These are phyloP conservation scores for Waltergamsia citrina DNA, from an alignment of 2,329 filamentous ascomycete species.

Conservation along the genomic window DNA sequence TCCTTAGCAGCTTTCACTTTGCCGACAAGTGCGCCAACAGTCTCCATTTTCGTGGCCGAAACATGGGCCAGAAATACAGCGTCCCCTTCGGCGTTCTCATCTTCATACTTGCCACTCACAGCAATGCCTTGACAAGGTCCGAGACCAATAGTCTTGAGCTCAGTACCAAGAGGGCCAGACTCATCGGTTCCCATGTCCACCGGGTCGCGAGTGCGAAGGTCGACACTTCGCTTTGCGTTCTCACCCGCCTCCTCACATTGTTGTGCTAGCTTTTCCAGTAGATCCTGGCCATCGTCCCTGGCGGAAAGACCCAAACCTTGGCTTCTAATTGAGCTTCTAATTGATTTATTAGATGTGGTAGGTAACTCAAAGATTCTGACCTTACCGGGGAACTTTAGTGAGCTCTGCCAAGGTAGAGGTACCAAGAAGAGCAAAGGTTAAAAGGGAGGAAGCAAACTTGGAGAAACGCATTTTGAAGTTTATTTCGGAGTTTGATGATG, in stretches of 20 bases:
- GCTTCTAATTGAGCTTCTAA: too few relatives aligned
- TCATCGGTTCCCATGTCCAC: background rate
- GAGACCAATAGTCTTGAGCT: background rate
- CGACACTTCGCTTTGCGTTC: too few relatives aligned
- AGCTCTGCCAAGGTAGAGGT: background rate
- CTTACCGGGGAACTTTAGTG: background rate
- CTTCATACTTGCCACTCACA: background rate
- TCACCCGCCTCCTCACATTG: background rate
- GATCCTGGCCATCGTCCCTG: background rate
- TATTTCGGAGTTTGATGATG: background rate
- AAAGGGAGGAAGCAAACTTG: background rate
- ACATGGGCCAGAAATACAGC: background rate
- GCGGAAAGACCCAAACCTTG: too few relatives aligned
- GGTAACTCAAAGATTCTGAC: background rate
- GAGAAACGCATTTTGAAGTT: background rate
- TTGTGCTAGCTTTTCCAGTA: background rate
- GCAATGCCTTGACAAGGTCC: background rate
- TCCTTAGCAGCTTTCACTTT: background rate
- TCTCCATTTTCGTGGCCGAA: background rate
- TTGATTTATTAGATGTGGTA: background rate
- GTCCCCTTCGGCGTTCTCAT: background rate
- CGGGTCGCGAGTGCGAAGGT: too few relatives aligned
- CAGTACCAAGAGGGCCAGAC: background rate
- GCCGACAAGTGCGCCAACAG: background rate
- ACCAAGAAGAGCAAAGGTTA: background rate